Base-by-base conservation (phyloP, 2,329 filamentous ascomycete species). In the Fusarium albidum region DNA sequence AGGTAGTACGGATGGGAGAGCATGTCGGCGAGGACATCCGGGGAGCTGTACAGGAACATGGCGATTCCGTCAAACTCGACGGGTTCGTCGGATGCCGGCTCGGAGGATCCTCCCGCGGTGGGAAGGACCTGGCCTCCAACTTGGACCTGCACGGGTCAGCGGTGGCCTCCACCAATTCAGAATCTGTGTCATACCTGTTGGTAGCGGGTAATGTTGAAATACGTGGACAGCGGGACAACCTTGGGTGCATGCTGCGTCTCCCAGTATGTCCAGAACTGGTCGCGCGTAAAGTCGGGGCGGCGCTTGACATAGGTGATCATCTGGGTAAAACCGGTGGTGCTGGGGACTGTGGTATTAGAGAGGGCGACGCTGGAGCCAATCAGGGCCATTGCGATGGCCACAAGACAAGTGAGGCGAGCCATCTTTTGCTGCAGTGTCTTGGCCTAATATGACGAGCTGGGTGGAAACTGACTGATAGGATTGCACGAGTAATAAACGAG, bases 241-340 rank as follows among this genome's bases (percentile, higher is more conserved):
- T 66, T 70, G 3, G 68, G 68, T 0, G 68, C 68, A 18, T 71
- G 68, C 25, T 70, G 58, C 1, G 59, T 67, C 15, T 68, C 57
- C 68, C 68, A 70, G 15, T 70, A 70, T 4, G 58, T 31, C 67
- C 68, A 71, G 18, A 71, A 70, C 9, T 68, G 58, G 8, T 63
- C 57, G 9, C 61, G 61, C 0, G 65, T 68, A 28, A 58, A 59
- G n/a, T 61, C 55, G 1, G 61, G 56, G 15, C 57, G 59, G 8
- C 68, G 63, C 32, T 70, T 70, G 26, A 70, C 63, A 44, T 69
- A 68, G 8, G 61, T 69, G 13, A 68, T 29, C 68, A 70, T 71
- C 52, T 70, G 68, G 0, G 52, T 26, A 4, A 64, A 47, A 1
- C 66, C 65, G 1, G 67, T 68, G 17, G 57, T 64, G 77, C n/a